phyloP scores from a whole-genome alignment of 768 basidiomycete genomes.

The Inosperma sp. region DNA sequence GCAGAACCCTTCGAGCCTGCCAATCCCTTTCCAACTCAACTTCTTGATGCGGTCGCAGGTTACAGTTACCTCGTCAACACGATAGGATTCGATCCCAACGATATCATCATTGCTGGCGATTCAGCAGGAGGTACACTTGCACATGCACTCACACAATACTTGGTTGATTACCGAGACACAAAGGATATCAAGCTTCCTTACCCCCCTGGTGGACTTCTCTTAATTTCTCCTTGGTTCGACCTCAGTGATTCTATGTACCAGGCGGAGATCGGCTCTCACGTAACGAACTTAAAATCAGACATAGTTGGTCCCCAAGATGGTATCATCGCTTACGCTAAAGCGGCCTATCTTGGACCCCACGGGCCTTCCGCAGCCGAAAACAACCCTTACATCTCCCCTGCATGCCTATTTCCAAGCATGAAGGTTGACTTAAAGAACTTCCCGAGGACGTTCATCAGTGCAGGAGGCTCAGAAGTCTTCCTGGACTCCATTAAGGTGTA shows the following conservation, averaged over 20 bases:
- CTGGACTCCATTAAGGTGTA: slow-evolving; percentile 48
- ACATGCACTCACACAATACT: slow-evolving; percentile 56
- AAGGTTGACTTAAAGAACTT: slow-evolving; percentile 48
- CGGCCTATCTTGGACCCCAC: slow-evolving; percentile 45
- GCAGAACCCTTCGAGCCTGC: slow-evolving; percentile 36
- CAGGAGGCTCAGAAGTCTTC: slow-evolving; percentile 53
- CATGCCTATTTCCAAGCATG: slow-evolving; percentile 38
- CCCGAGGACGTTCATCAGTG: slow-evolving; percentile 56
- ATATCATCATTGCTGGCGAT: slow-evolving; percentile 69
- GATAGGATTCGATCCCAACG: slow-evolving; percentile 50
- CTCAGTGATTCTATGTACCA: slow-evolving; percentile 31
- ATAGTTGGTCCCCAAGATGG: too few relatives aligned
- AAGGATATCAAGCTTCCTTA: slow-evolving; percentile 34
- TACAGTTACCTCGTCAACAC: slow-evolving; percentile 63
- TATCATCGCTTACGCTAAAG: slow-evolving; percentile 36
- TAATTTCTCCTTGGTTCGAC: slow-evolving; percentile 58
- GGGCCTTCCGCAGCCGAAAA: slow-evolving; percentile 40
- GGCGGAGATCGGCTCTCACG: too few relatives aligned
- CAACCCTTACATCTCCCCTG: slow-evolving; percentile 58
- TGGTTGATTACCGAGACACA: slow-evolving; percentile 43
- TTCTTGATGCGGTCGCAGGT: slow-evolving; percentile 70
- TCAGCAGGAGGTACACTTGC: slow-evolving; percentile 77
- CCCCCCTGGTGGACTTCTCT: slow-evolving; percentile 45
- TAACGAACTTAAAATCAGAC: too few relatives aligned
- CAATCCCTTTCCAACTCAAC: slow-evolving; percentile 68